A percentile compares a stretch with the other conserved stretches of the same genome.
phyloP scores from a whole-genome alignment of 1,284 basidiomycete species.

The Kalmanozyma brasiliensis region DNA sequence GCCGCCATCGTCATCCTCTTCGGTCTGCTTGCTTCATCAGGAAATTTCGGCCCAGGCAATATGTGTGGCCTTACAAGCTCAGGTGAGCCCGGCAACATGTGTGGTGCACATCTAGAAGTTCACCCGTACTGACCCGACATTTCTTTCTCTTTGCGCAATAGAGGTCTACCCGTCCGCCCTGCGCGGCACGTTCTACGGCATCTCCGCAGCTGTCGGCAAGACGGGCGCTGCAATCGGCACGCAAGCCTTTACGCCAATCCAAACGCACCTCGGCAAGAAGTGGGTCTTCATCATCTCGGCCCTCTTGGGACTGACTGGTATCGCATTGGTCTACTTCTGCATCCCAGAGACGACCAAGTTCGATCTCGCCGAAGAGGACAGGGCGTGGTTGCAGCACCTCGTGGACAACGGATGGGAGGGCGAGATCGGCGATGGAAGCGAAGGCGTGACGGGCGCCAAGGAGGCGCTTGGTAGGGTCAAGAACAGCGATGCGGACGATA shows the following conservation, averaged over 20 bases:
- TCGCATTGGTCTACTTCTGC: constrained; percentile 67
- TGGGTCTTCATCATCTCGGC: constrained; percentile 53
- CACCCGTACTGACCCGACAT: too few relatives aligned
- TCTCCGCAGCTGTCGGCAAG: constrained; percentile 77
- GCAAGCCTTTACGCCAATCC: constrained; percentile 80
- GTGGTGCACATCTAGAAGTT: too few relatives aligned
- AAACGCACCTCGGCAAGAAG: constrained; percentile 70
- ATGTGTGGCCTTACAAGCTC: constrained; percentile 75
- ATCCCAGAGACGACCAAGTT: constrained; percentile 76
- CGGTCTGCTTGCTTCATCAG: constrained; percentile 64
- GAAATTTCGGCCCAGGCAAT: constrained; percentile 79
- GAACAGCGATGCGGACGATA: constrained; percentile 11
- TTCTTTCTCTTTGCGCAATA: too few relatives aligned
- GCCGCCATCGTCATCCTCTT: constrained; percentile 73
- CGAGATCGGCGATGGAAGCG: constrained; percentile 73
- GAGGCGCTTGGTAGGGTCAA: constrained; percentile 16
- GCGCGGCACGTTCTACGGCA: constrained; percentile 69
- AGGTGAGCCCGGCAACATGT: too few relatives aligned
- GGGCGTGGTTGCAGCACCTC: constrained; percentile 75
- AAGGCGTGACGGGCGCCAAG: constrained; percentile 11
- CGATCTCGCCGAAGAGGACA: constrained; percentile 77
- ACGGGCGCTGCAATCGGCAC: constrained; percentile 80
- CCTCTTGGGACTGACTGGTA: constrained; percentile 64
- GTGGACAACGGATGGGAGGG: constrained; percentile 77
- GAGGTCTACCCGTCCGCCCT: constrained; percentile 67